Evolutionary conservation across 2,329 filamentous ascomycete species (phyloP), one percentile per base, ranked within the genome.

Genomic region (Colletotrichum plurivorum): DNA sequence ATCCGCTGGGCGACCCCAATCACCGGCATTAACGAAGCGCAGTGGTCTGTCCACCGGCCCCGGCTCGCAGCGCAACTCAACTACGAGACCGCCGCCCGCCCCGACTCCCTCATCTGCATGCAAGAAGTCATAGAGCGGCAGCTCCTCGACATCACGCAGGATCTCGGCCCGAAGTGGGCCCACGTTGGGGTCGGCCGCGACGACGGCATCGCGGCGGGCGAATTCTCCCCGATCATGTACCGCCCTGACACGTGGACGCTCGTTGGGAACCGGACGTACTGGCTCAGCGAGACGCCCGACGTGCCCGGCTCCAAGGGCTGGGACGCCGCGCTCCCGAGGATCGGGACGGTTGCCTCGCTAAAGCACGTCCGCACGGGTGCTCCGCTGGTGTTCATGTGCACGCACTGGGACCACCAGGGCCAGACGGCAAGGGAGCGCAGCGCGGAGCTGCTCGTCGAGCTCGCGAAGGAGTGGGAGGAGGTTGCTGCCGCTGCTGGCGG

Each of bases 151-250:
- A 76, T 87, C 15, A 72, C 84, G 48, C 15, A 55, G 20, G 78
- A 78, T 5, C 78, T 88, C 3, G 82, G 83, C 22, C 18, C 73
- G 3, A 71, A 68, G 43, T 90, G 88, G 88, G 73, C 79, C 5
- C 84, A 84, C 70, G 81, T 90, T 59, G 89, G 89, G 13, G 84
- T 89, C 3, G 88, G 87, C 12, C 83, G 89, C 22, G 84, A 89
- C 54, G 87, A 90, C 75, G 91, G 92, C 22, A 80, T 82, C 39
- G 73, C 83, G 31, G 81, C 81, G 1, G 92, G 92, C 53, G 92
- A 94, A 79, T 93, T 92, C 78, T 89, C 87, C 2, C 90, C 91
- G 2, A 90, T 94, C 71, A 82, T 93, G 72, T 94, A 91, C 76
- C 85, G 71, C 20, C 69, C 85, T 77, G 84, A 73, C 73, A 73